Evolutionary conservation across 2,329 filamentous ascomycete species (phyloP), one percentile per base, ranked within the genome.

Genomic region (Aphanocladium album): DNA sequence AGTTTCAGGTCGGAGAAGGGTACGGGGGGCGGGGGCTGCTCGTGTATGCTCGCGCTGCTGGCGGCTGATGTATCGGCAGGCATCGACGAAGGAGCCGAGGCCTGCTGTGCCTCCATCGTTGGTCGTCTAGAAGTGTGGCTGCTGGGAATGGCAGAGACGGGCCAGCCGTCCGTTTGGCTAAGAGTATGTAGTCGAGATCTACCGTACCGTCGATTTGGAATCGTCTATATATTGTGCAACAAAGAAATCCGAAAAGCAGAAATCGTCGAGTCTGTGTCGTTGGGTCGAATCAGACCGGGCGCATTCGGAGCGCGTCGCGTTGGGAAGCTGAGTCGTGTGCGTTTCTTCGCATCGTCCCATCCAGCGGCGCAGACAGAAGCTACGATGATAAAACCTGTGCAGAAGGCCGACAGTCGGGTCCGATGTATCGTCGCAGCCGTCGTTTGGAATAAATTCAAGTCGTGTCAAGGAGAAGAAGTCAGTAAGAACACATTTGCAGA

Each of bases 21-120:
- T n/a, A 74, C 70, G 45, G 78, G 77, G n/a, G 76, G 72, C 23
- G 77, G 76, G 12, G 79, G 79, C 8, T 73, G 69, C 21, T 72
- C 70, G 63, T 39, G 39, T 5, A 46, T 45, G 39, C 37, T 41
- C 3, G 37, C 33, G 17, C 45, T 58, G 35, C 56, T 51, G 33
- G 57, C 39, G 25, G 47, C 49, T 12, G 59, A 50, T 2, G 43
- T 43, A 33, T 56, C 51, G 43, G 37, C 49, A 14, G 51, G 19
- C n/a, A 25, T 21, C 21, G 55, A 37, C n/a, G 43, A 5, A 25
- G 41, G 14, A 14, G 57, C 47, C n/a, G 53, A 21, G 52, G n/a
- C 52, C 16, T 55, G 52, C n/a, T 30, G 46, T 30, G 56, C 35
- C 33, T 58, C 56, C 56, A 58, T 58, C 25, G 54, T 14, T 19